Conservation (phyloP, 2,329 filamentous ascomycete species). For the Ophiocordyceps sinensis region DNA sequence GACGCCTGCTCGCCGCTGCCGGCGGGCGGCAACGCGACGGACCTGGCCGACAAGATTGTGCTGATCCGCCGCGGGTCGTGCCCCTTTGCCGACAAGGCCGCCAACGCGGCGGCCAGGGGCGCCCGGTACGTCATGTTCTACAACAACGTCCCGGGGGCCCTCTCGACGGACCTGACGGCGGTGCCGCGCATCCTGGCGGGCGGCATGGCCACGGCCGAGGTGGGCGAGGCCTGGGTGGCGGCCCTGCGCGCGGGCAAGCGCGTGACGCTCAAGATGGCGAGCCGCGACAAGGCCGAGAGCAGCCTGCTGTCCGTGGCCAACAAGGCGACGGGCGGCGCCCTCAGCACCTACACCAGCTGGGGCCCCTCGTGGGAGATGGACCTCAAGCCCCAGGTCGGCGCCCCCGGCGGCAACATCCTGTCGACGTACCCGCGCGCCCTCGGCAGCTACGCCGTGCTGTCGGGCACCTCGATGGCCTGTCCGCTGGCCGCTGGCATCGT, state of each 20-base stretch:
- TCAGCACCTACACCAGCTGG: slow-evolving; percentile 42
- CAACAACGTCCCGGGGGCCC: slow-evolving; percentile 31
- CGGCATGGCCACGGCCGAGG: slow-evolving; percentile 25
- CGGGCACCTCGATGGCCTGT: slow-evolving; percentile 46
- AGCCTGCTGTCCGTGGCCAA: slow-evolving; percentile 16
- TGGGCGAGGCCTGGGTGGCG: slow-evolving; percentile 29
- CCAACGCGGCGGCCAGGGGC: slow-evolving; percentile 36
- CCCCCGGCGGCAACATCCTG: slow-evolving; percentile 42
- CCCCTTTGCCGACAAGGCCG: slow-evolving; percentile 37
- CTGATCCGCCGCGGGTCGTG: slow-evolving; percentile 46
- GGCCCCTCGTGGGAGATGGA: slow-evolving; percentile 46
- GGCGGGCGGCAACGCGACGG: slow-evolving; percentile 30
- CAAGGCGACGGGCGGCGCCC: slow-evolving; percentile 29
- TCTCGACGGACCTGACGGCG: slow-evolving; percentile 15
- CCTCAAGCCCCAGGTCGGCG: slow-evolving; percentile 39
- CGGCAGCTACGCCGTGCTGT: slow-evolving; percentile 36
- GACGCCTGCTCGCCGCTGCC: slow-evolving; percentile 39
- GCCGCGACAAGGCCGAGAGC: slow-evolving; percentile 18
- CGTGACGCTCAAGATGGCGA: slow-evolving; percentile 28
- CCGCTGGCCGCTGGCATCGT: slow-evolving; percentile 40
- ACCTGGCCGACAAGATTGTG: slow-evolving; percentile 42
- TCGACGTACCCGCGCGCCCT: slow-evolving; percentile 36
- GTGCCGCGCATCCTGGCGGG: slow-evolving; percentile 19
- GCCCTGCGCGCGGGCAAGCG: slow-evolving; percentile 26
- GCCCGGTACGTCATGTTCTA: slow-evolving; percentile 49